Evolutionary conservation across 208 protist genomes (phyloP).

Genomic region (Herpetomonas samuelpessoai): DNA sequence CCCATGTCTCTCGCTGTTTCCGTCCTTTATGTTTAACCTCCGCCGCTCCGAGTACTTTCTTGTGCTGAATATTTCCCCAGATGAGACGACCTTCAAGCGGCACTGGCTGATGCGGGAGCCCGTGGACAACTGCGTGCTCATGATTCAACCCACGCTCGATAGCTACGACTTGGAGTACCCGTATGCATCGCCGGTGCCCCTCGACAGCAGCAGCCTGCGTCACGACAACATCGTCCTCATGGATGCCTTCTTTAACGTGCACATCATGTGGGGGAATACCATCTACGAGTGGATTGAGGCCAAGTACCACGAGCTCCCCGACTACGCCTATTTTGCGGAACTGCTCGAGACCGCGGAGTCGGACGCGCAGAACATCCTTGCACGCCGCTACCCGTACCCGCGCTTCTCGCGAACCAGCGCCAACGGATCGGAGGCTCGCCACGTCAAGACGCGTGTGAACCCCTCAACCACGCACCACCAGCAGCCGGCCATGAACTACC

Average conservation of each 20-base stretch:
- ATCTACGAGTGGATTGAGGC: slow-evolving; percentile 95
- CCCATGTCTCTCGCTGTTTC: slow-evolving; percentile 95
- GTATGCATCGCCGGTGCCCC: slow-evolving; percentile 83
- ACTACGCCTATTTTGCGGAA: slow-evolving; percentile 75
- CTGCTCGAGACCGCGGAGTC: slow-evolving; percentile 66
- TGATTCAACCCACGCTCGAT: slow-evolving; percentile 98
- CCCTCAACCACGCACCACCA: slow-evolving; percentile 67
- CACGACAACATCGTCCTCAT: slow-evolving; percentile 97
- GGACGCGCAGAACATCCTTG: slow-evolving; percentile 56
- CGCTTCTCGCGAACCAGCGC: slow-evolving; percentile 87
- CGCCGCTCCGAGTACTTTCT: slow-evolving; percentile 97
- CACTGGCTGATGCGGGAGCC: slow-evolving; percentile 96
- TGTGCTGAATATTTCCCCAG: slow-evolving; percentile 97
- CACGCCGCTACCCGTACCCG: slow-evolving; percentile 71
- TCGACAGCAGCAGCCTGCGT: slow-evolving; percentile 88
- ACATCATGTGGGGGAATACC: slow-evolving; percentile 96
- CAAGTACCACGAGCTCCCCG: slow-evolving; percentile 89
- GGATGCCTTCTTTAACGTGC: slow-evolving; percentile 98
- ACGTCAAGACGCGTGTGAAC: slow-evolving; percentile 88
- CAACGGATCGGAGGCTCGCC: slow-evolving; percentile 78
- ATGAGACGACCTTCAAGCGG: slow-evolving; percentile 98
- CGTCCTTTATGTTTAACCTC: slow-evolving; percentile 99
- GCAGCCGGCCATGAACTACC: background rate
- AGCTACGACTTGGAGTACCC: slow-evolving; percentile 92
- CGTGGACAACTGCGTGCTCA: slow-evolving; percentile 93